Evolutionary conservation across 2,329 filamentous ascomycete species (phyloP).

Genomic region (Sporothrix luriei): DNA sequence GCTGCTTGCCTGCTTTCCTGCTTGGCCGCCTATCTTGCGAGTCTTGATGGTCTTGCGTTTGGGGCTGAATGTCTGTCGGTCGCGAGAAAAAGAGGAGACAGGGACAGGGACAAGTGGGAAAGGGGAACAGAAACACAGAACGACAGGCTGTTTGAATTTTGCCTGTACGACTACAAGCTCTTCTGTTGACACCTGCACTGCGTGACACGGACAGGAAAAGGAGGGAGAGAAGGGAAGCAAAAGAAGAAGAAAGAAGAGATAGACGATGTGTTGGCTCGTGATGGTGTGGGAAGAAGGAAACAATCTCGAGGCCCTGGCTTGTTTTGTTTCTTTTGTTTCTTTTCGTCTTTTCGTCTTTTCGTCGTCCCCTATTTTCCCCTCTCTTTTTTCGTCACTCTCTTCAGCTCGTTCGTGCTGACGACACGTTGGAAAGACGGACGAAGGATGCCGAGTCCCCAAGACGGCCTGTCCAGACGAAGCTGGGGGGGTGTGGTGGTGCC

Average conservation of each 20-base stretch:
- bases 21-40: not conserved
- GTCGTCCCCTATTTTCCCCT: not conserved
- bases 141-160: not conserved
- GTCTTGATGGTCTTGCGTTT: constrained; percentile 13
- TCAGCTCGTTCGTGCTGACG: constrained; percentile 9
- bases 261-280: not conserved
- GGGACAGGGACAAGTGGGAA: not conserved
- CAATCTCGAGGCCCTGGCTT: not conserved
- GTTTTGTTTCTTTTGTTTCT: not conserved
- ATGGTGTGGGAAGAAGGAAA: not conserved
- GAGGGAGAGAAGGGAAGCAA: not conserved
- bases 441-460: not conserved
- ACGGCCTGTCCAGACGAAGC: not conserved
- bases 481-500: not conserved
- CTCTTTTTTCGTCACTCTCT: not conserved
- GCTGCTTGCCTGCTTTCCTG: not conserved
- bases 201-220: not conserved
- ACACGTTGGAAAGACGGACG: not conserved
- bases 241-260: not conserved
- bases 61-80: constrained; percentile 21
- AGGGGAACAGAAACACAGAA: not conserved
- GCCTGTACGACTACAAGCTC: not conserved
- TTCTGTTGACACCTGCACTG: not conserved
- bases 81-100: not conserved
- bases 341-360: not conserved